Evolutionary conservation across 169 alveolate genomes (phyloP).

Genomic region (Eimeria maxima): DNA sequence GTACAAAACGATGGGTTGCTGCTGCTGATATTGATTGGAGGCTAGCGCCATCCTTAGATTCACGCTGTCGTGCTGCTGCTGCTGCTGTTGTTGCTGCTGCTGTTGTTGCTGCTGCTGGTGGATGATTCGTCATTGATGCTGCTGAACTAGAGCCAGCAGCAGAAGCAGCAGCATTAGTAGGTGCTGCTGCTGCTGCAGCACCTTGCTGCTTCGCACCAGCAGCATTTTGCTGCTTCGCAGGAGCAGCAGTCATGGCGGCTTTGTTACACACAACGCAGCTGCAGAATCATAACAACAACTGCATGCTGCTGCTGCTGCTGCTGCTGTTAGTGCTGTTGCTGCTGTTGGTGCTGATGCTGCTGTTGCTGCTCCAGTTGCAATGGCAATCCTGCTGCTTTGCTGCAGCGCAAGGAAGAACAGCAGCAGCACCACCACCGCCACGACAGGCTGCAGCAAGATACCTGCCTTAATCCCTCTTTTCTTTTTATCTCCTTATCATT

Average conservation of each 20-base stretch:
- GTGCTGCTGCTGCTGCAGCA: slow-evolving; percentile 3
- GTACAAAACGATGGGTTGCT: slow-evolving; percentile 37
- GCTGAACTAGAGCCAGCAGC: neutral
- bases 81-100: slow-evolving; percentile 38
- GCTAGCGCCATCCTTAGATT: neutral
- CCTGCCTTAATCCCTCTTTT: neutral
- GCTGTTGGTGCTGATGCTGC: neutral
- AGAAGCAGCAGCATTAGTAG: neutral
- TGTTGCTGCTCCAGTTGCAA: neutral
- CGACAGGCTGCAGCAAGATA: neutral
- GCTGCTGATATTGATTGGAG: slow-evolving; percentile 36
- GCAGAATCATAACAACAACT: neutral
- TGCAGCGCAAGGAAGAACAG: neutral
- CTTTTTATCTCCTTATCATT: neutral
- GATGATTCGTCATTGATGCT: neutral
- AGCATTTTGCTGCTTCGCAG: slow-evolving; percentile 14
- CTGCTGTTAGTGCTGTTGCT: slow-evolving; percentile 27
- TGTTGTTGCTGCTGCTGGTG: neutral
- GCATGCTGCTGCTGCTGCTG: neutral
- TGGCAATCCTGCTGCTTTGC: neutral
- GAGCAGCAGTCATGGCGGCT: slow-evolving; percentile 23
- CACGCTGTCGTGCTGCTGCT: slow-evolving; percentile 22
- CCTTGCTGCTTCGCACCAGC: too few relatives aligned
- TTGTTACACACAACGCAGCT: neutral
- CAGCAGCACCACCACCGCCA: neutral